phyloP scores from a whole-genome alignment of 2,329 filamentous ascomycete genomes.

The Aureobasidium sp. region DNA sequence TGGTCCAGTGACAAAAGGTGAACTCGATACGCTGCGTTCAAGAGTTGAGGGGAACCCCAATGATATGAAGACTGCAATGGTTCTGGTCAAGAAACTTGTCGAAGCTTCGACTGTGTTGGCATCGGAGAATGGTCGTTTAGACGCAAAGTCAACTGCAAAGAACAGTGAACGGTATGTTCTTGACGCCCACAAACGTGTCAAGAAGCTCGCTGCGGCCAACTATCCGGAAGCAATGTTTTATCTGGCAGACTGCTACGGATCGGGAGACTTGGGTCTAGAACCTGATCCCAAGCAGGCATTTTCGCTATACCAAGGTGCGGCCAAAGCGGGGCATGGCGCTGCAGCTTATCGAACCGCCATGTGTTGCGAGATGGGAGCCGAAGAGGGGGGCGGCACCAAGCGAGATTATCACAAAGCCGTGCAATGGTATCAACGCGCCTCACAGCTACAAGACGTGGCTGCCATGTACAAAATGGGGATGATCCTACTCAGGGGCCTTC shows the following conservation, averaged over 20 bases:
- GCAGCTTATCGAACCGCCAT: constrained; percentile 93
- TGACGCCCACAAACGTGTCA: constrained; percentile 85
- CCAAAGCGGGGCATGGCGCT: constrained; percentile 77
- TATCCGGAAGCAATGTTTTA: constrained; percentile 90
- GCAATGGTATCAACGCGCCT: constrained; percentile 95
- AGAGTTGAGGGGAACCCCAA: constrained; percentile 62
- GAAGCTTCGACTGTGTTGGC: constrained; percentile 77
- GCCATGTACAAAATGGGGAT: constrained; percentile 99
- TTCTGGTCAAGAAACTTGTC: constrained; percentile 73
- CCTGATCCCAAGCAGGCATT: constrained; percentile 89
- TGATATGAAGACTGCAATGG: constrained; percentile 65
- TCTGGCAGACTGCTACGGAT: constrained; percentile 80
- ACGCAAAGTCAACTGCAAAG: constrained; percentile 55
- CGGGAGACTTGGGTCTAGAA: constrained; percentile 70
- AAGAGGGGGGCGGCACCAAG: constrained; percentile 87
- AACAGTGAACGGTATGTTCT: constrained; percentile 74
- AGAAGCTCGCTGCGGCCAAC: constrained; percentile 69
- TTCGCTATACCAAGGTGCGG: constrained; percentile 84
- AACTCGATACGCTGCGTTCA: constrained; percentile 68
- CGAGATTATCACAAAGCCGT: constrained; percentile 90
- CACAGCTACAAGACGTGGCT: constrained; percentile 79
- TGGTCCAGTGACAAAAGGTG: constrained; percentile 64
- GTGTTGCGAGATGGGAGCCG: constrained; percentile 91
- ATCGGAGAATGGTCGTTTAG: constrained; percentile 65
- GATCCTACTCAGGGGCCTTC: constrained; percentile 84